These are phyloP conservation scores for Aotearoamyces nothofagi DNA, from an alignment of 2,329 filamentous ascomycete species.

Conservation along the genomic window DNA sequence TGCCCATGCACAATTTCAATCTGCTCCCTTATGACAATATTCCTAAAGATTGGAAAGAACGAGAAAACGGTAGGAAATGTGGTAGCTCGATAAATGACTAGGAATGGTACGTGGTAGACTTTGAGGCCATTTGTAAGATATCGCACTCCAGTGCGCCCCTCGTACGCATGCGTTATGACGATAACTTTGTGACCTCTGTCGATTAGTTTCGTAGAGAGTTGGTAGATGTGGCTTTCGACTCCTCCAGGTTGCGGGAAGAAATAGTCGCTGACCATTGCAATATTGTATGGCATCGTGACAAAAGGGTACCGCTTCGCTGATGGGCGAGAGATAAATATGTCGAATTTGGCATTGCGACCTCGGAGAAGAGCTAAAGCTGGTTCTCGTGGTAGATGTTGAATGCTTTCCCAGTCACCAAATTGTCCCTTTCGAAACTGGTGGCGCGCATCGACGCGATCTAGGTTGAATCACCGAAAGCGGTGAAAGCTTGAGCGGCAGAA, in stretches of 20 bases:
- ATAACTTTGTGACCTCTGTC: conserved; percentile 97
- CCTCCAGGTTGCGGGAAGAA: conserved; percentile 97
- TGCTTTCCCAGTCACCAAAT: too few species aligned
- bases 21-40: conserved; percentile 84
- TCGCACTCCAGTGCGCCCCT: conserved; percentile 77
- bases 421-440: too few species aligned
- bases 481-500: conserved; percentile 1
- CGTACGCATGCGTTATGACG: conserved; percentile 90
- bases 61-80: conserved; percentile 97
- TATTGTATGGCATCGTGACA: conserved; percentile 36
- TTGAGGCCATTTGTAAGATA: conserved; percentile 97
- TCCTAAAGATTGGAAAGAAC: conserved; percentile 94
- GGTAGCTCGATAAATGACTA: conserved; percentile 85
- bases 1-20: conserved; percentile 99
- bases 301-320: too few species aligned
- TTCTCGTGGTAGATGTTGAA: too few species aligned
- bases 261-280: conserved; percentile 95
- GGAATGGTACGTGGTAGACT: conserved; percentile 93
- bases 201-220: conserved; percentile 88
- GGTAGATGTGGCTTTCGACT: conserved; percentile 96
- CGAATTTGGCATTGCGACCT: too few species aligned
- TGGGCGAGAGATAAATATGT: too few species aligned
- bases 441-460: background rate
- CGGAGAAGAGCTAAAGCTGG: too few species aligned
- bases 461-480: background rate